Base-by-base conservation (phyloP, 129 eudicot genomes). In the Mikania micrantha region DNA sequence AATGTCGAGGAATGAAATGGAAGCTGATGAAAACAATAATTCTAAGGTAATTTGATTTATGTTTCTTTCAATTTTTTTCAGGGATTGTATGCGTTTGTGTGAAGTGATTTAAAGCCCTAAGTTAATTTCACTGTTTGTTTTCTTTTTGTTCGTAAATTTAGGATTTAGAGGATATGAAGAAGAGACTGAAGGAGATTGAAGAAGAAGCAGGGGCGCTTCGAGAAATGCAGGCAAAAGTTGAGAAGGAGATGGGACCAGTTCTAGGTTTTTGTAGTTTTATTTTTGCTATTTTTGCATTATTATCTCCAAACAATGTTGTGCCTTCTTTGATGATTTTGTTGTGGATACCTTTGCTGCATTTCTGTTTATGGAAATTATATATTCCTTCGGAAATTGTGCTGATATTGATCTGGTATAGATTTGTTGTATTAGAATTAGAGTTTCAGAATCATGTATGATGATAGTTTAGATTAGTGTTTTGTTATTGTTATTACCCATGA, bases 131-230 rank as follows among this genome's bases (percentile, higher is more conserved):
- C 2, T 35, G 27, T 16, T 24, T 21, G 17, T 47, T 17, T 48
- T 48, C 16, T 48, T 17, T 17, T 42, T 42, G 66, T 60, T 54
- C 24, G 52, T 13, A 59, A 7, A 53, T 60, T 47, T 56, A 87
- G 95, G 88, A 84, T 57, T 75, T 87, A 36, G 95, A 87, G 77
- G 81, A 69, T 49, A 81, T 87, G 87, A 87, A 83, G 87, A 83
- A 83, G 85, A 71, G 94, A 42, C 69, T 87, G 69, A 77, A 87
- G 77, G 94, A 87, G 81, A 84, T 87, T 67, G 87, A 87, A 67
- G 94, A 87, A 47, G 94, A 87, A 87, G 89, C 94, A 15, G 94
- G 89, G 7, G 94, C 94, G 21, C 88, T 86, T 42, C 84, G 94
- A 1, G 94, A 86, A 78, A 86, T 86, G 88, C 88, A 86, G 76